Evolutionary conservation across 805 yeast species (phyloP), one percentile per base, ranked within the genome.

Genomic region (Cephaloascus albidus): DNA sequence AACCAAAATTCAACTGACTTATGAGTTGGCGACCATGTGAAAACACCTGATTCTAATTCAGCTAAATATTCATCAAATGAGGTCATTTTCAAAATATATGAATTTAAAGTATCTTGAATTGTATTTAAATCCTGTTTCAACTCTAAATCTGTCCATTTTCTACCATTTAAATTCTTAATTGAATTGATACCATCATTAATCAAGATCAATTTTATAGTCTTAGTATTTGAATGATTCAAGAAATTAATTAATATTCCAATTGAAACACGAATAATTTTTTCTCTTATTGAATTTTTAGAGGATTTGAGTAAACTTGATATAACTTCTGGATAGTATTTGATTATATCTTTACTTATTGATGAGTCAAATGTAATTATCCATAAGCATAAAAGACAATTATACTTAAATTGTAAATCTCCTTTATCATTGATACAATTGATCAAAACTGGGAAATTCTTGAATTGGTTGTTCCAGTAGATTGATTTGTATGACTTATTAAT

Each of bases 71-170:
- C 96, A 54, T 93, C 97, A 58, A 90, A 85, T 1, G 95, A 87
- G 3, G 97, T 82, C 66, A 93, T 74, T 48, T 76, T 78, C 37
- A 80, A 74, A 44, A 82, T 88, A 37, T 86, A 81, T 20, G 78
- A 83, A 45, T 77, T 78, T 46, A 90, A 71, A n/a, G 68, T 65
- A 28, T 69, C 76, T 42, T 70, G 63, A 46, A 93, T 66, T 26
- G 62, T 56, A 18, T 64, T 67, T 48, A 93, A 73, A 57, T 88
- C 97, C 16, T 65, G 67, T 36, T 84, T 75, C 50, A 93, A 74
- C 58, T 93, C 98, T 45, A 86, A 93, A 58, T 93, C 98, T 4
- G 95, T 83, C 81, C 95, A 89, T 61, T 93, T 93, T 52, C 97
- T 72, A 44, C 85, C 90, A 47, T 78, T 74, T 50, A 93, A 72